phyloP scores from a whole-genome alignment of 2,329 filamentous ascomycete genomes.

The Cyanodermella asteris region DNA sequence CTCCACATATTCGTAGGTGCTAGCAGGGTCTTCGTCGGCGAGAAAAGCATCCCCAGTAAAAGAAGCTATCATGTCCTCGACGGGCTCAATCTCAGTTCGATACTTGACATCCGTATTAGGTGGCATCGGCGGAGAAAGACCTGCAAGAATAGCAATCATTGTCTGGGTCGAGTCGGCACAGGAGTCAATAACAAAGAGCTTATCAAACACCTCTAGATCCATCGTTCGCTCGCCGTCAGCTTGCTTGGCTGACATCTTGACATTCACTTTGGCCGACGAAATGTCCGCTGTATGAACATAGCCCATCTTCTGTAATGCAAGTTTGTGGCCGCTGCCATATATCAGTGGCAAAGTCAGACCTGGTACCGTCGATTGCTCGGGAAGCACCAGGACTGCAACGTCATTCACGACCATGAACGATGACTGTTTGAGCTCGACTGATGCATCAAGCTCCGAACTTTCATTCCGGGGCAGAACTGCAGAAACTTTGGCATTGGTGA shows the following conservation, averaged over 20 bases:
- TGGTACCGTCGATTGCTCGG: too few species aligned
- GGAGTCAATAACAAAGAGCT: constrained; percentile 75
- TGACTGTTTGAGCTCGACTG: constrained; percentile 53
- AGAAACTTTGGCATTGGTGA: constrained; percentile 57
- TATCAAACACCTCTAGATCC: constrained; percentile 63
- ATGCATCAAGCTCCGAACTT: constrained; percentile 39
- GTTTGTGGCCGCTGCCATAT: constrained; percentile 13
- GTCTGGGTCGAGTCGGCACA: constrained; percentile 96
- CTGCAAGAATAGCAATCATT: constrained; percentile 55
- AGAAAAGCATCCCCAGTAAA: constrained; percentile 70
- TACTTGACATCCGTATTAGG: constrained; percentile 72
- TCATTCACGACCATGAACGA: constrained; percentile 71
- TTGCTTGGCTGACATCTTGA: too few species aligned
- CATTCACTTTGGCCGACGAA: constrained; percentile 50
- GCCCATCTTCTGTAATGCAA: constrained; percentile 41
- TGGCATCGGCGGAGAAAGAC: constrained; percentile 60
- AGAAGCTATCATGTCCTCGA: constrained; percentile 74
- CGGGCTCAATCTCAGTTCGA: constrained; percentile 62
- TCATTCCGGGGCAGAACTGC: constrained; percentile 43
- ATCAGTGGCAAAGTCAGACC: constrained; percentile 18
- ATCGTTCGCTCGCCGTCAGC: too few species aligned
- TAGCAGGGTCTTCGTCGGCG: constrained; percentile 12
- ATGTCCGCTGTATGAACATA: constrained; percentile 77
- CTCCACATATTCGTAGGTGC: constrained; percentile 23
- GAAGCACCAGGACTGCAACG: too few species aligned